phyloP scores from a whole-genome alignment of 2,329 filamentous ascomycete genomes.

The Parastagonospora avenae region DNA sequence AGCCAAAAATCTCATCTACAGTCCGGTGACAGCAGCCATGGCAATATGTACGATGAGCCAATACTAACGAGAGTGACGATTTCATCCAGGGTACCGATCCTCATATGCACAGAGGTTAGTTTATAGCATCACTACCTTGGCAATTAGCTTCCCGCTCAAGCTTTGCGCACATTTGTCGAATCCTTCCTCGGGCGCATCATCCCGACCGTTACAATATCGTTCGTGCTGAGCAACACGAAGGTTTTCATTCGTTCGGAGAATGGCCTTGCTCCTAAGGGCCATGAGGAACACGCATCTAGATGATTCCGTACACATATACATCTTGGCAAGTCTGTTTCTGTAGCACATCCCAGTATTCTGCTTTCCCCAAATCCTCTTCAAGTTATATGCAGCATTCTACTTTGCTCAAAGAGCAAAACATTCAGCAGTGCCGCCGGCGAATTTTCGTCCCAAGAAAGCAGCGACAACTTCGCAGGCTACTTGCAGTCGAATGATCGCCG shows the following conservation, averaged over 20 bases:
- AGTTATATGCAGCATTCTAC: too few species aligned
- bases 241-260: background rate
- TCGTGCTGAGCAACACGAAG: constrained; percentile 1
- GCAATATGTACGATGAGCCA: background rate
- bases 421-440: too few species aligned
- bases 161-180: background rate
- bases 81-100: background rate
- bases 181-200: background rate
- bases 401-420: too few species aligned
- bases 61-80: background rate
- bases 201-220: constrained; percentile 1
- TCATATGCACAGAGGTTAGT: background rate
- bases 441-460: too few species aligned
- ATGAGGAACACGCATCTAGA: background rate
- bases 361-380: too few species aligned
- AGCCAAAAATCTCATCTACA: too few species aligned
- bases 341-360: too few species aligned
- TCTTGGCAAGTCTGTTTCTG: background rate
- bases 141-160: background rate
- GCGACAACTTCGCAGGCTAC: too few species aligned
- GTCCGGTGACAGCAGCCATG: too few species aligned
- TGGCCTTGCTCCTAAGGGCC: background rate
- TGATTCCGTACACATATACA: background rate
- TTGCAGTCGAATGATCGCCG: background rate
- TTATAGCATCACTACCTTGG: background rate